Base-by-base conservation (phyloP, 2,329 filamentous ascomycete species). In the Monosporascus sp. region DNA sequence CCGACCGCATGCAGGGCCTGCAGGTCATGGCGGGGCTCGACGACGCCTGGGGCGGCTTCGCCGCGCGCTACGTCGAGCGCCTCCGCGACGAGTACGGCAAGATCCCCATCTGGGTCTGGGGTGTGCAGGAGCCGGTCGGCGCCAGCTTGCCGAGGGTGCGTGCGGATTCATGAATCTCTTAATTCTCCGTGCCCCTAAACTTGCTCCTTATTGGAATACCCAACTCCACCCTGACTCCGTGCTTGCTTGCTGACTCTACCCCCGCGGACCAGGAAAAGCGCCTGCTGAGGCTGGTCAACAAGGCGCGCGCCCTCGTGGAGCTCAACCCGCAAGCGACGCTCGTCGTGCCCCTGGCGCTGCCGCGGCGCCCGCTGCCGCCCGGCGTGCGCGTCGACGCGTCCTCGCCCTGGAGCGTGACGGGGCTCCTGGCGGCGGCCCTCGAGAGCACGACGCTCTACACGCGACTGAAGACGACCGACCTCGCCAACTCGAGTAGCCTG, bases 41-140 rank as follows among this genome's bases (percentile, higher is more conserved):
- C 65, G 88, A 92, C 71, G 88, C 87, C 14, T 94, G 90, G 90
- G 88, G 85, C 56, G 88, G 90, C 1, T 93, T 93, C 66, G 81
- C 86, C 7, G 76, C 85, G 3, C 79, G 80, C 54, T 93, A 92
- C 66, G 69, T 91, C 26, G 87, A 97, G 67, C 80, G 85, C 31
- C 72, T 99, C 53, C 77, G 90, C 56, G 94, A 99, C 66, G 94
- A 99, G 68, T 93, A 92, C 68, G 90, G 91, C 31, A 97, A 97
- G 73, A 83, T 85, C 36, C 84, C 84, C 49, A 83, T 97, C 34
- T 95, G 91, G 88, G 81, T 91, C 14, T 97, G 92, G 87, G 92
- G 88, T 0, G 69, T 91, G 22, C 88, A 95, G 68, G 85, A 87
- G 52, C 73, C 74, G 1, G 74, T 78, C 41, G 74, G 70, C 48